A percentile compares a stretch with the other conserved stretches of the same genome.
These are phyloP conservation scores for Lipomyces sp. DNA, from an alignment of 805 yeast genomes.

Conservation along the genomic window DNA sequence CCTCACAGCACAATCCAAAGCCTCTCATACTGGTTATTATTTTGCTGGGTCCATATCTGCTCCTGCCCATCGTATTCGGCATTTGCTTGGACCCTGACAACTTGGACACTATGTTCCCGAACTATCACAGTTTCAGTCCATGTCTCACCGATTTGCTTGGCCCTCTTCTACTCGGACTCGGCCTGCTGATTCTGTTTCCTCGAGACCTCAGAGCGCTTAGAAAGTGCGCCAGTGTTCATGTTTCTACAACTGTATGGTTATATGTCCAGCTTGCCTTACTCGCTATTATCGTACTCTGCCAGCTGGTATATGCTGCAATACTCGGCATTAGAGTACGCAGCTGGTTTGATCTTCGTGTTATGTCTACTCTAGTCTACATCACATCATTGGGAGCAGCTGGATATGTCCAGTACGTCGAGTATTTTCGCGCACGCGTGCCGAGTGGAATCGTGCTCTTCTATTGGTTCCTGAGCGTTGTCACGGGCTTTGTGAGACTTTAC, in stretches of 20 bases:
- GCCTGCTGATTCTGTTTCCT: constrained; percentile 16
- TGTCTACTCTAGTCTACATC: constrained; percentile 49
- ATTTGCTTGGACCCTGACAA: constrained; percentile 41
- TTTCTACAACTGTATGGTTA: constrained; percentile 10
- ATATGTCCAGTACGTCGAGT: constrained; percentile 69
- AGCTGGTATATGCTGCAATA: constrained; percentile 13
- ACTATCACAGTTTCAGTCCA: constrained; percentile 42
- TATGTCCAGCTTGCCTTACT: constrained; percentile 12
- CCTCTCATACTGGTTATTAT: background rate
- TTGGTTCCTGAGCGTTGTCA: constrained; percentile 63
- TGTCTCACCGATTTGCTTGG: constrained; percentile 48
- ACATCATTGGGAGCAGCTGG: constrained; percentile 51
- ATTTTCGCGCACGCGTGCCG: constrained; percentile 65
- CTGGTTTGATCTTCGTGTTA: constrained; percentile 42
- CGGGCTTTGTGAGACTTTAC: constrained; percentile 22
- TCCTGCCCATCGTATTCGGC: background rate
- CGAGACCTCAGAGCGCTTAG: constrained; percentile 23
- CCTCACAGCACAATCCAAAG: background rate
- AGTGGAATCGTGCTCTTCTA: constrained; percentile 69
- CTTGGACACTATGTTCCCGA: constrained; percentile 47
- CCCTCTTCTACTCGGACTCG: constrained; percentile 41
- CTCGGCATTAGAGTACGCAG: constrained; percentile 40
- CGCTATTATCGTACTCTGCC: constrained; percentile 19
- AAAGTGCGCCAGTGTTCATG: constrained; percentile 7
- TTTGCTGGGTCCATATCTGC: background rate